Base-by-base conservation (phyloP, 225 moss, liverwort and hornwort genomes). In the Pseudoscleropodium purum region DNA sequence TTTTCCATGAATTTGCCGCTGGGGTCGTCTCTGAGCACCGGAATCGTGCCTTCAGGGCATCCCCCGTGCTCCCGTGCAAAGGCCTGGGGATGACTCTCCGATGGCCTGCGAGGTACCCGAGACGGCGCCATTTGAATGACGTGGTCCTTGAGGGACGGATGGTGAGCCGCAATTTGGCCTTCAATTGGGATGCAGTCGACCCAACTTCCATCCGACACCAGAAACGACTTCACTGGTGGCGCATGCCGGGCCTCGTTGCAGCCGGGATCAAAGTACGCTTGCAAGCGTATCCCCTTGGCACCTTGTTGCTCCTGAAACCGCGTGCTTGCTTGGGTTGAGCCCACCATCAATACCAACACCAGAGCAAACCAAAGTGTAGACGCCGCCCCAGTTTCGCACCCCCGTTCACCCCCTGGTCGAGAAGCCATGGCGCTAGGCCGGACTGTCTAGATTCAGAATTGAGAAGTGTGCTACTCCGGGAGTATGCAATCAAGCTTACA, bases 201-300 rank as follows among this genome's bases (percentile, higher is more conserved):
- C 65, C 65, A 65, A 65, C 16, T 65, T 33, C 65, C 65, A 5
- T 65, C 33, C 6, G 65, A 91, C 73, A 93, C 83, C 64, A 76
- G 77, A 41, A 91, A 93, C 10, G 93, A 93, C 51, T 83, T 36
- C 64, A 88, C 69, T 19, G 84, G 69, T 15, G 84, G 84, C 39
- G 84, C 84, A 66, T 84, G 84, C 6, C 84, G 54, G 3, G 84
- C n/a, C 20, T 69, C 39, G 9, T 52, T n/a, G 27, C 84, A 56
- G 56, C 47, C 47, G 27, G 69, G 33, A n/a, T 84, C 84, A 10
- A n/a, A n/a, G 69, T 84, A 56, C 37, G 84, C 30, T 37, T 39
- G 68, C 84, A 84, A 39, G 30, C 69, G 84, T 18, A n/a, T 4
- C 68, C 51, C 26, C 29, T 69, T 84, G 8, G n/a, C 19, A 18